A percentile compares a stretch with the other conserved stretches of the same genome.
phyloP scores from a whole-genome alignment of 148 eudicot species.

The Nyssa sinensis region DNA sequence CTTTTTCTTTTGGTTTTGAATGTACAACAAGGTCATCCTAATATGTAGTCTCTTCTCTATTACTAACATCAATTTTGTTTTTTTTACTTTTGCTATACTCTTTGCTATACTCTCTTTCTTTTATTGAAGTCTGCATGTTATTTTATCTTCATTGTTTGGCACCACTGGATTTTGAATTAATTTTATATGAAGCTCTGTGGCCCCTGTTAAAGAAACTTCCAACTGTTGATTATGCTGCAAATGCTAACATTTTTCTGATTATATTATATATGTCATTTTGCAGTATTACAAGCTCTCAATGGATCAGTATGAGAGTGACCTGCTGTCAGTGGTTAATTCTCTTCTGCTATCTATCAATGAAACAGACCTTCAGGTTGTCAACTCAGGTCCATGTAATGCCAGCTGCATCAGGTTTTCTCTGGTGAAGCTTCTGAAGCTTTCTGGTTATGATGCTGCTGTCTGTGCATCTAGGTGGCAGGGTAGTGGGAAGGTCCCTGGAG shows the following conservation, averaged over 20 bases:
- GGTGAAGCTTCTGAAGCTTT: slow-evolving; percentile 74
- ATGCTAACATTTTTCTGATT: background rate
- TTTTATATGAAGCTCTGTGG: too few relatives aligned
- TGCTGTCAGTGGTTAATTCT: slow-evolving; percentile 65
- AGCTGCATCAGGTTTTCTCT: slow-evolving; percentile 74
- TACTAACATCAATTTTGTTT: too few relatives aligned
- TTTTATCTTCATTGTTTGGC: too few relatives aligned
- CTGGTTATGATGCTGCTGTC: slow-evolving; percentile 90
- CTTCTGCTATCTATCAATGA: slow-evolving; percentile 56
- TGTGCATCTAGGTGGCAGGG: slow-evolving; percentile 84
- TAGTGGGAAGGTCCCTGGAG: slow-evolving; percentile 78
- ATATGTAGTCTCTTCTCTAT: too few relatives aligned
- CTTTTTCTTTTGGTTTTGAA: too few relatives aligned
- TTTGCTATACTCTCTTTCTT: too few relatives aligned
- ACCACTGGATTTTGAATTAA: too few relatives aligned
- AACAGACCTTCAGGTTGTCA: slow-evolving; percentile 48
- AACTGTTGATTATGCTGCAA: background rate
- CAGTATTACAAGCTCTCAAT: slow-evolving; percentile 66
- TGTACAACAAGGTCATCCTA: too few relatives aligned
- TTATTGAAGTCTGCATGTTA: too few relatives aligned
- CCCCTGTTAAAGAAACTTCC: too few relatives aligned
- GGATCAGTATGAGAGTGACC: slow-evolving; percentile 69
- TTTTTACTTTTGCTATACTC: too few relatives aligned
- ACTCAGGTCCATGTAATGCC: slow-evolving; percentile 63
- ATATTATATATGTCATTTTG: slow-evolving; percentile 14